These are phyloP conservation scores for Abortiporus biennis DNA, from an alignment of 1,284 basidiomycete species.

Conservation along the genomic window DNA sequence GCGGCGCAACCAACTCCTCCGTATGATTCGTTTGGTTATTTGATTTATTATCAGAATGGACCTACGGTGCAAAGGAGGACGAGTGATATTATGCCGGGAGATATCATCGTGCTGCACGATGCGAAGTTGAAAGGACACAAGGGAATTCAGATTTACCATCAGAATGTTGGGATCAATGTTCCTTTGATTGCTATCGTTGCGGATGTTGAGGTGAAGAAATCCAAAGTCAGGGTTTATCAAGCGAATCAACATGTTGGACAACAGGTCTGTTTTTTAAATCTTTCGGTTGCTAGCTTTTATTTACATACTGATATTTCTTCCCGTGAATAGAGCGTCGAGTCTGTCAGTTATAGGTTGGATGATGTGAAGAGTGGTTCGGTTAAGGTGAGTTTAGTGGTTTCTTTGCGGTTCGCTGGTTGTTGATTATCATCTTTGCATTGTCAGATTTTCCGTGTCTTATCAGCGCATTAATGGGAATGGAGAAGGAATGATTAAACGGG, in stretches of 20 bases:
- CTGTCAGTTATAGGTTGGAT: slow-evolving; percentile 79
- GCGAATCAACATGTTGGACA: slow-evolving; percentile 75
- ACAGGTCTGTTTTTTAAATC: slow-evolving; percentile 37
- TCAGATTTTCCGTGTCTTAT: slow-evolving; percentile 23
- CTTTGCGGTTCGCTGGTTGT: neutral
- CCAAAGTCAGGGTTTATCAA: slow-evolving; percentile 78
- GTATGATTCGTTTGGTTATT: slow-evolving; percentile 56
- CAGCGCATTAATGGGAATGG: too few relatives aligned
- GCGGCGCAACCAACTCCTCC: slow-evolving; percentile 30
- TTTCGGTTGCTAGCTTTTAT: slow-evolving; percentile 10
- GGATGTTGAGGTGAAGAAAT: slow-evolving; percentile 83
- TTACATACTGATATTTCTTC: slow-evolving; percentile 13
- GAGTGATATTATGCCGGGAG: slow-evolving; percentile 83
- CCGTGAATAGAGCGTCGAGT: slow-evolving; percentile 63
- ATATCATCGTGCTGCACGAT: slow-evolving; percentile 71
- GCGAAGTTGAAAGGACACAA: slow-evolving; percentile 88
- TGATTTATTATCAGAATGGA: slow-evolving; percentile 71
- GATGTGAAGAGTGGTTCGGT: slow-evolving; percentile 83
- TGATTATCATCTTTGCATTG: neutral
- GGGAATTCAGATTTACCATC: slow-evolving; percentile 67
- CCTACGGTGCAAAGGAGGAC: slow-evolving; percentile 60
- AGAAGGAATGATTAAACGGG: too few relatives aligned
- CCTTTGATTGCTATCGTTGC: slow-evolving; percentile 70
- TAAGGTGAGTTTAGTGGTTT: slow-evolving; percentile 43
- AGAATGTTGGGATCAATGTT: slow-evolving; percentile 51